Evolutionary conservation across 805 yeast genomes (phyloP).

Genomic region (Metschnikowia sp.): DNA sequence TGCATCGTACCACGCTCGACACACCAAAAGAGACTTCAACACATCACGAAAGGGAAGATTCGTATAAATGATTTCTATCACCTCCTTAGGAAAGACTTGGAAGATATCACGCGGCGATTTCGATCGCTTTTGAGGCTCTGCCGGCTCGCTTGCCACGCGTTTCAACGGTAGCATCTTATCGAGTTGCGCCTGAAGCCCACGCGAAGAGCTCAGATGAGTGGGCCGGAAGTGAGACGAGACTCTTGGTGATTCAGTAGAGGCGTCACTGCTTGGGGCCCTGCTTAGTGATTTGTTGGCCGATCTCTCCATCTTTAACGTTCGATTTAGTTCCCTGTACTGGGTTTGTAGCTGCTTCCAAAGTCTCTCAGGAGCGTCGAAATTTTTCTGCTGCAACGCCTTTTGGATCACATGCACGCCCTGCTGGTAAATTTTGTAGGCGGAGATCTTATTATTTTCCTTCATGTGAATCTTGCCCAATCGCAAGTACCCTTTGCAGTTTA

Average conservation of each 20-base stretch:
- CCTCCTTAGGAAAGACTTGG: conserved; percentile 26
- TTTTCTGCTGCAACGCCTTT: conserved; percentile 24
- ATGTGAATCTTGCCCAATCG: conserved; percentile 38
- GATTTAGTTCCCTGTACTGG: conserved; percentile 24
- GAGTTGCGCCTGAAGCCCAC: conserved; percentile 9
- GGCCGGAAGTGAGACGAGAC: too few species aligned
- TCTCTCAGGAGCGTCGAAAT: conserved; percentile 29
- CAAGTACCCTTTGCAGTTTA: conserved; percentile 49
- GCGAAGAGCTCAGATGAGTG: background rate
- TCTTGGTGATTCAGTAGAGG: too few species aligned
- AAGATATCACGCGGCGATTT: conserved; percentile 25
- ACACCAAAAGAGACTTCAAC: conserved; percentile 31
- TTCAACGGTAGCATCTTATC: conserved; percentile 22
- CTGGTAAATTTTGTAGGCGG: conserved; percentile 36
- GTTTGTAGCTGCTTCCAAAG: conserved; percentile 26
- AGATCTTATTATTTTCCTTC: conserved; percentile 22
- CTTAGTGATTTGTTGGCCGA: background rate
- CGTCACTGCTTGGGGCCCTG: too few species aligned
- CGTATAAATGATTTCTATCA: conserved; percentile 27
- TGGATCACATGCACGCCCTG: conserved; percentile 38
- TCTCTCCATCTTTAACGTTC: conserved; percentile 18
- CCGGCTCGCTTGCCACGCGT: conserved; percentile 4
- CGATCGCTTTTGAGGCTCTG: background rate
- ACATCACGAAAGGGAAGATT: conserved; percentile 20
- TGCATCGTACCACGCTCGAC: conserved; percentile 30